Evolutionary conservation across 176 grass and related monocot genomes (phyloP).

Genomic region (Phoenix dactylifera): DNA sequence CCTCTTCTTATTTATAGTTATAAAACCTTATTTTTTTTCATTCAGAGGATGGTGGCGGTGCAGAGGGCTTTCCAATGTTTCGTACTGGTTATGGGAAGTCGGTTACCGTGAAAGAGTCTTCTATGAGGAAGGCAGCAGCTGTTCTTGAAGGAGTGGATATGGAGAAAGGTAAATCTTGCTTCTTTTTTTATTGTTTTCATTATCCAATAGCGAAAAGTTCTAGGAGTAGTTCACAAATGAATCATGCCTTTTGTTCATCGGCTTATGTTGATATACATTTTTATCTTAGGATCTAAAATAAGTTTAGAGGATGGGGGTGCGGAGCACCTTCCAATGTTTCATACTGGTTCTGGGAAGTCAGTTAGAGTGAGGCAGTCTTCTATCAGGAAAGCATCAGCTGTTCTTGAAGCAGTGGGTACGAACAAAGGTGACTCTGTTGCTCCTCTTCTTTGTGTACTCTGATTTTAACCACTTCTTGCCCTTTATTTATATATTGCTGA

Average conservation of each 20-base stretch:
- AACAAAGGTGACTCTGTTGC: background rate
- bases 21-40: background rate
- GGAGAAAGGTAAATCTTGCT: conserved; percentile 13
- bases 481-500: no score
- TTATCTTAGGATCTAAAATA: background rate
- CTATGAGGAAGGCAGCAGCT: conserved; percentile 24
- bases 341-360: no score
- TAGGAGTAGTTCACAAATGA: conserved; percentile 4
- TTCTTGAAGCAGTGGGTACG: conserved; percentile 41
- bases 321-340: conserved; percentile 16
- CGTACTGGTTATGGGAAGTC: conserved; percentile 27
- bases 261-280: background rate
- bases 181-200: background rate
- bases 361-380: no score
- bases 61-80: conserved; percentile 17
- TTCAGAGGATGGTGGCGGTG: background rate
- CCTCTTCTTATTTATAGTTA: background rate
- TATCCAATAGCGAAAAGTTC: conserved; percentile 9
- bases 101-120: conserved; percentile 34
- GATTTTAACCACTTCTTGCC: no score
- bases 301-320: background rate
- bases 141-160: conserved; percentile 29
- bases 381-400: conserved; percentile 40
- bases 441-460: no score
- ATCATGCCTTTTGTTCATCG: background rate